Conservation (phyloP, 805 yeast genomes). For the Candida palmyrensis region DNA sequence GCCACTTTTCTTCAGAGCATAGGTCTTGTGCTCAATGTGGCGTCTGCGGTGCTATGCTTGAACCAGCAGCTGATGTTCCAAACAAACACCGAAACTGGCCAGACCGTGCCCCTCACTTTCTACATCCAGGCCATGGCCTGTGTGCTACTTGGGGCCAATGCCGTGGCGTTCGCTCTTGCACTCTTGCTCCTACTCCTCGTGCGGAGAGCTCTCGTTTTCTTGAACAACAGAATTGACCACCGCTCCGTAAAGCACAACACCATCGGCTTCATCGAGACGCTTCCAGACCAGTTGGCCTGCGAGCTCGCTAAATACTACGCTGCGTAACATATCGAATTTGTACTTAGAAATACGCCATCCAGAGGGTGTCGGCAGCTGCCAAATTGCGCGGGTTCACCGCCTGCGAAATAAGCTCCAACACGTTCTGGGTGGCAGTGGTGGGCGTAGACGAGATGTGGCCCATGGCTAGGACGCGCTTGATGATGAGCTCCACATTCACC, state of each 20-base stretch:
- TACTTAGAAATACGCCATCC: conserved; percentile 88
- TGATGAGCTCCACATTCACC: conserved; percentile 79
- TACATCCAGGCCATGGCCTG: conserved; percentile 22
- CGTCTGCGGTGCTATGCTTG: conserved; percentile 16
- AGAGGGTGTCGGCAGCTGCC: conserved; percentile 85
- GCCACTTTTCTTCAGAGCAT: conserved; percentile 15
- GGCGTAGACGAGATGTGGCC: conserved; percentile 56
- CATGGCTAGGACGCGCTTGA: conserved; percentile 72
- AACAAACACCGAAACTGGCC: conserved; percentile 15
- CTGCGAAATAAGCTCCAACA: conserved; percentile 83
- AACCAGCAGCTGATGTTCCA: conserved; percentile 19
- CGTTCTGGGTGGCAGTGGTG: conserved; percentile 81
- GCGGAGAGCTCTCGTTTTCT: conserved; percentile 12
- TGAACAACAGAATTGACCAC: conserved; percentile 17
- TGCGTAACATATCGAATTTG: neutral
- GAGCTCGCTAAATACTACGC: neutral
- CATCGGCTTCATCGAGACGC: neutral
- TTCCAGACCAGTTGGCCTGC: neutral
- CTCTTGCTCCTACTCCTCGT: conserved; percentile 9
- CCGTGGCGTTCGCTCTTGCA: conserved; percentile 10
- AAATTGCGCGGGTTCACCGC: conserved; percentile 94
- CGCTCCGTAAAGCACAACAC: no score
- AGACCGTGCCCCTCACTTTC: conserved; percentile 20
- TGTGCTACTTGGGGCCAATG: conserved; percentile 12
- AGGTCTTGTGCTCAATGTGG: conserved; percentile 14